Percentiles rank a stretch among this genome's conserved stretches.
Conservation (phyloP, 2,329 filamentous ascomycete species). For the Fusarium cicatricum region DNA sequence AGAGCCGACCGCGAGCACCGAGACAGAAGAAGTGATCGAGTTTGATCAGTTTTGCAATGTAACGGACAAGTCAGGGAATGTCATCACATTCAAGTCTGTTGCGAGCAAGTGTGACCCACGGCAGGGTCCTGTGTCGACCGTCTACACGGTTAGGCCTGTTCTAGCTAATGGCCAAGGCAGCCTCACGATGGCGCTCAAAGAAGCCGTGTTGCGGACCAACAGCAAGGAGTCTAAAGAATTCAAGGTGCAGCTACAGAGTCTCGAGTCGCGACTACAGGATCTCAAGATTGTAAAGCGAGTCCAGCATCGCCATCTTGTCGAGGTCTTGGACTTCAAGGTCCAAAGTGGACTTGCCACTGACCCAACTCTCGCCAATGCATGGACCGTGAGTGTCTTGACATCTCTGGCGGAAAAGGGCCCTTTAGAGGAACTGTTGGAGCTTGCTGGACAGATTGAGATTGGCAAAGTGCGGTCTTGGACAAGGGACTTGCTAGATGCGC, state of each 20-base stretch:
- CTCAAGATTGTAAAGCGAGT: constrained; percentile 78
- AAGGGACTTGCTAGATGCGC: constrained; percentile 86
- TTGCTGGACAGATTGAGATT: constrained; percentile 77
- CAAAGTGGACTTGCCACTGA: constrained; percentile 59
- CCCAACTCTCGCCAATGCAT: constrained; percentile 52
- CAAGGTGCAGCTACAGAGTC: constrained; percentile 77
- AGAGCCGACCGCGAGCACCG: constrained; percentile 41
- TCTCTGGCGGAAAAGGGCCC: constrained; percentile 85
- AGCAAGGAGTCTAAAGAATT: constrained; percentile 68
- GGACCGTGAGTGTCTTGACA: constrained; percentile 78
- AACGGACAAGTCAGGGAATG: constrained; percentile 69
- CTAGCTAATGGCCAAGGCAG: constrained; percentile 62
- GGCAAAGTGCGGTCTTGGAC: constrained; percentile 87
- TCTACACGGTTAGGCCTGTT: constrained; percentile 77
- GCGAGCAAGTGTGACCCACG: constrained; percentile 73
- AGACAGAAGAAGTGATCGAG: constrained; percentile 54
- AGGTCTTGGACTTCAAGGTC: constrained; percentile 85
- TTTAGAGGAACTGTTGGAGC: constrained; percentile 80
- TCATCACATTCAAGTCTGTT: constrained; percentile 74
- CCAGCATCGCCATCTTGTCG: constrained; percentile 78
- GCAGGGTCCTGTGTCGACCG: constrained; percentile 70
- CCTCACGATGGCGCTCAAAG: constrained; percentile 77
- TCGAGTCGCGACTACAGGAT: constrained; percentile 79
- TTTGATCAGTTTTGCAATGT: constrained; percentile 74
- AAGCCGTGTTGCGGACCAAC: constrained; percentile 67